Evolutionary conservation across 2,329 filamentous ascomycete genomes (phyloP), one percentile per base, ranked within the genome.

Genomic region (Pseudocercospora fuligena): DNA sequence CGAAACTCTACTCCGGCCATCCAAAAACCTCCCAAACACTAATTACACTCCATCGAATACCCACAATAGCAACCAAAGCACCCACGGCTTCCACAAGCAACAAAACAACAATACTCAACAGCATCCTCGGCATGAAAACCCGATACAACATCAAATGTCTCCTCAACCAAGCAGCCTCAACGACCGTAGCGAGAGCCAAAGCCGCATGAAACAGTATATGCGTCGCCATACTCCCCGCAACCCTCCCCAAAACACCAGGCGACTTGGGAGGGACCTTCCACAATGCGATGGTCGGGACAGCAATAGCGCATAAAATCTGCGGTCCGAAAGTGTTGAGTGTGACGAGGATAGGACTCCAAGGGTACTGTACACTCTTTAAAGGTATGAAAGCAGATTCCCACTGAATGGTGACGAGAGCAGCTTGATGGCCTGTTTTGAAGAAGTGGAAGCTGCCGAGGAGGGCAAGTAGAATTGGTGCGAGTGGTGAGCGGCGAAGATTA

Each of bases 341-440:
- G 40, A 99, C 88, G 25, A 95, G 83, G 1, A 98, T 76, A 0
- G 94, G 94, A 0, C 89, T 91, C 92, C 92, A 97, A 0, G 95
- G 95, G 80, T 99, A 97, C 65, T 88, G 87, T 70, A 99, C 88
- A 5, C 87, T 88, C 66, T 90, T 88, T 7, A 98, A 85, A 0
- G 94, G 92, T 71, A 99, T 92, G 80, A 99, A 99, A 2, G 93
- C 94, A 21, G 88, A 88, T 81, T 99, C 95, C 95, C 95, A 99
- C 77, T 99, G 95, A 75, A 99, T 94, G 71, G 89, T 92, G 72
- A 90, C 87, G 25, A 97, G 86, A 0, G 89, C 91, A 12, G 94
- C 94, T 80, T 98, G 94, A 79, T 99, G 95, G 68, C 95, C 95
- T 0, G 95, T 99, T 77, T 97, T 97, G 88, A 99, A 99, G 83